Evolutionary conservation across 768 basidiomycete genomes (phyloP).

Genomic region (Mycena olivaceomarginata): DNA sequence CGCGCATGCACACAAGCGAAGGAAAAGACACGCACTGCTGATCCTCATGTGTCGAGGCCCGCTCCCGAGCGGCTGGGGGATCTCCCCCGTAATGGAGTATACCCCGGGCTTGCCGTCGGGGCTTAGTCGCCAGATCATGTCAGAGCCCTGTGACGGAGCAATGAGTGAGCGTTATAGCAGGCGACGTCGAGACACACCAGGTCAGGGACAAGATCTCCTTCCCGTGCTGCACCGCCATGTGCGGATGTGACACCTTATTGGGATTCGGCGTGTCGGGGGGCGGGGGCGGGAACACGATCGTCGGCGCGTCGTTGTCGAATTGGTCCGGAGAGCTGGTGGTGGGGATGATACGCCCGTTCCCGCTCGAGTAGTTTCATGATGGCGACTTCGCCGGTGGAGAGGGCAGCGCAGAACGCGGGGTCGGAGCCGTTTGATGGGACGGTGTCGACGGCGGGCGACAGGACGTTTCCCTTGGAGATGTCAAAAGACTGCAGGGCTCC

Average conservation of each 20-base stretch:
- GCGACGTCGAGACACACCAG: slow-evolving; percentile 62
- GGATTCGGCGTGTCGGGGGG: slow-evolving; percentile 31
- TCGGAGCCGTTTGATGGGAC: slow-evolving; percentile 68
- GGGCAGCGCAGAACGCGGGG: slow-evolving; percentile 70
- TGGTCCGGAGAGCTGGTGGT: slow-evolving; percentile 59
- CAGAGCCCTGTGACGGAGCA: slow-evolving; percentile 67
- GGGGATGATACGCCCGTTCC: slow-evolving; percentile 74
- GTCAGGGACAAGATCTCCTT: slow-evolving; percentile 78
- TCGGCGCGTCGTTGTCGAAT: slow-evolving; percentile 59
- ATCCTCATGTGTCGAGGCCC: slow-evolving; percentile 75
- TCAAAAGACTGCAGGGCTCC: slow-evolving; percentile 78
- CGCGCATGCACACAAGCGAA: neutral
- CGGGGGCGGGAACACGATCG: slow-evolving; percentile 72
- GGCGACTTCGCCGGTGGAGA: slow-evolving; percentile 76
- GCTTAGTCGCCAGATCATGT: slow-evolving; percentile 81
- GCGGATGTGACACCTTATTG: slow-evolving; percentile 75
- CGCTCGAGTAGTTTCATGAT: slow-evolving; percentile 74
- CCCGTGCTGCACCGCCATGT: slow-evolving; percentile 76
- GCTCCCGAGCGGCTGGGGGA: slow-evolving; percentile 76
- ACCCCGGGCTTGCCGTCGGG: slow-evolving; percentile 63
- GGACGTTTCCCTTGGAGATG: slow-evolving; percentile 63
- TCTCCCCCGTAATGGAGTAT: slow-evolving; percentile 75
- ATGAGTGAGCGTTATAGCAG: neutral
- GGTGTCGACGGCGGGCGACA: slow-evolving; percentile 67
- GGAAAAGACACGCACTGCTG: slow-evolving; percentile 50